Conservation (phyloP, 139 green algal species). For the Tetradesmus lagerheimii region DNA sequence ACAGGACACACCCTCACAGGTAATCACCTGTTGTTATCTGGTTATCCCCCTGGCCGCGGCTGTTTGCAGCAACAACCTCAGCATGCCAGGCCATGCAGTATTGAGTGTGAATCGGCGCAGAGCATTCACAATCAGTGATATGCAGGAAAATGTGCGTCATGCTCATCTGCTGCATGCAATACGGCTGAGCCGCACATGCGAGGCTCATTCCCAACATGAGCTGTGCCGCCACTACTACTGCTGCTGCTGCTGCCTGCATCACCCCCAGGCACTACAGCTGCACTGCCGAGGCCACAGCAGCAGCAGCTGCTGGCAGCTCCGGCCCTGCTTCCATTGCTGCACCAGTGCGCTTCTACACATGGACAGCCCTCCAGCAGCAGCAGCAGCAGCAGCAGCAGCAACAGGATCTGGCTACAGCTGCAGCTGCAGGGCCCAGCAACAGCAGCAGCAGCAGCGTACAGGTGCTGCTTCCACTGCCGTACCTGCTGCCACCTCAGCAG, state of each 20-base stretch:
- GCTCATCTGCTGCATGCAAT: constrained; percentile 17
- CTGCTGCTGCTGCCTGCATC: not conserved
- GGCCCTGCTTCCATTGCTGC: not conserved
- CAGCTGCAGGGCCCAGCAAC: not conserved
- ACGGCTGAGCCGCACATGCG: constrained; percentile 30
- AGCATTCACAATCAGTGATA: no score
- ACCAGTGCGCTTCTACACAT: not conserved
- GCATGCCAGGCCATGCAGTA: no score
- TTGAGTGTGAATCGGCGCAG: no score
- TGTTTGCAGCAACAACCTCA: no score
- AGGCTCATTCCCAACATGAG: not conserved
- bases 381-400: not conserved
- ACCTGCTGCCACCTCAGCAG: constrained; percentile 51
- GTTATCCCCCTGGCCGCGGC: no score
- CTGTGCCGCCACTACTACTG: not conserved
- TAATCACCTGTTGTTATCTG: no score
- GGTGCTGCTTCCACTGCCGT: constrained; percentile 59
- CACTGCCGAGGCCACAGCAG: not conserved
- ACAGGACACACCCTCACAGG: constrained; percentile 48
- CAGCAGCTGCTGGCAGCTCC: not conserved
- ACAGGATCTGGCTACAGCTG: no score
- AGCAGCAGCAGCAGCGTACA: not conserved
- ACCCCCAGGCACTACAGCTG: not conserved
- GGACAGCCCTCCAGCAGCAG: constrained; percentile 6
- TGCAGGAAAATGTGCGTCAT: no score